phyloP scores from a whole-genome alignment of 805 yeast species.

The Barnettozyma siamensis region DNA sequence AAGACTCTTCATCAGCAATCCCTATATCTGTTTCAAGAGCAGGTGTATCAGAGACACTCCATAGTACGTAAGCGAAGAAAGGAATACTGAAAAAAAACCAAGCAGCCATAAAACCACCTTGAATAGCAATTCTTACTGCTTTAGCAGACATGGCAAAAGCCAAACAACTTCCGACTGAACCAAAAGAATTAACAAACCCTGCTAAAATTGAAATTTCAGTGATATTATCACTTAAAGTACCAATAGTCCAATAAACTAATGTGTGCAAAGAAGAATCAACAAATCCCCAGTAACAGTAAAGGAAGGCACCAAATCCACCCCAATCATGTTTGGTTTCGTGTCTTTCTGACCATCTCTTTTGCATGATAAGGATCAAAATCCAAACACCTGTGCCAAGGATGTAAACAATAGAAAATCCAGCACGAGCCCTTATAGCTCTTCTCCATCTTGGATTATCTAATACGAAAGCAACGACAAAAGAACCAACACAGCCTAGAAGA shows the following conservation, averaged over 20 bases:
- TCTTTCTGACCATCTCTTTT: background rate
- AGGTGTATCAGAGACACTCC: background rate
- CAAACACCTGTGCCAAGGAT: background rate
- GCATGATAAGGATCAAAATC: background rate
- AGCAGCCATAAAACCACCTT: background rate
- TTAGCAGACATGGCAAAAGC: slow-evolving; percentile 1
- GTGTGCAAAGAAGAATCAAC: background rate
- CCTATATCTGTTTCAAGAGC: too few species aligned
- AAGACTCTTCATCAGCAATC: too few species aligned
- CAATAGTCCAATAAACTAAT: background rate
- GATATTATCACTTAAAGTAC: slow-evolving; percentile 1
- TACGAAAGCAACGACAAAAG: background rate
- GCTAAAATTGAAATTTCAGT: background rate
- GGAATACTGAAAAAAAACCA: background rate
- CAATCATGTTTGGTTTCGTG: background rate
- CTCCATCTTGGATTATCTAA: background rate
- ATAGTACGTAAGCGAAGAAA: background rate
- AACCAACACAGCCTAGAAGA: background rate
- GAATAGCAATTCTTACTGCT: background rate
- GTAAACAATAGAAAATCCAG: background rate
- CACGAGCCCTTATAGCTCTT: background rate
- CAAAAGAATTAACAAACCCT: background rate
- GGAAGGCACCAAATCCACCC: slow-evolving; percentile 1
- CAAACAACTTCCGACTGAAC: slow-evolving; percentile 1
- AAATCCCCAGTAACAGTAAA: background rate